Evolutionary conservation across 129 eudicot species (phyloP), one percentile per base, ranked within the genome.

Genomic region (Helichrysum umbraculigerum): DNA sequence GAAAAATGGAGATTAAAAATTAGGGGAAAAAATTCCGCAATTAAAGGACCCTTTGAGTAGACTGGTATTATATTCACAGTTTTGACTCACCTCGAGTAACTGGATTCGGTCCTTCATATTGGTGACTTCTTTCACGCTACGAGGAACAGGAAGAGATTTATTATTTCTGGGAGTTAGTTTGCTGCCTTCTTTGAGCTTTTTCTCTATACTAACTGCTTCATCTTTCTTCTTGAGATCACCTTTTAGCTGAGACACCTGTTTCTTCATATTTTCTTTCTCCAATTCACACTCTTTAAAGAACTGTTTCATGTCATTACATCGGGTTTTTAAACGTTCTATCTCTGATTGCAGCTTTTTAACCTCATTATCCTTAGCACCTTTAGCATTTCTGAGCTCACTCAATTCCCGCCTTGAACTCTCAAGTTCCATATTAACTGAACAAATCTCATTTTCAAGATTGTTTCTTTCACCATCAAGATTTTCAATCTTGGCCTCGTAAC

Each of bases 61-160:
- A 57, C 19, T 32, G 47, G 32, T 17, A 59, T 50, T 19, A 12
- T 11, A 57, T 58, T 58, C 4, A 19, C 20, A 21, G 17, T 61
- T 61, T 61, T 25, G 66, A 61, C 66, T 84, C 85, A 94, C 99
- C 97, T 91, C 96, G 30, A 94, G 97, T 65, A 81, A 63, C 77
- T 80, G 87, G 59, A 91, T 84, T 73, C 65, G 85, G 76, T 94
- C 99, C 86, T 91, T 94, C 89, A 89, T 86, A 75, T 71, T 76
- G 15, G 82, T 68, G 39, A 87, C 78, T 66, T 93, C 97, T 84
- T 88, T 93, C 73, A 86, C 68, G 47, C 86, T 76, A 54, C 79
- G 86, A 79, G 82, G 57, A 69, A 42, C 69, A 22, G 84, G 72
- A 28, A 69, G 67, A 15, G 78, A 21, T 56, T 87, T 92, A 76